These are phyloP conservation scores for Plasmodium reichenowi DNA, from an alignment of 169 alveolate genomes.

Conservation along the genomic window DNA sequence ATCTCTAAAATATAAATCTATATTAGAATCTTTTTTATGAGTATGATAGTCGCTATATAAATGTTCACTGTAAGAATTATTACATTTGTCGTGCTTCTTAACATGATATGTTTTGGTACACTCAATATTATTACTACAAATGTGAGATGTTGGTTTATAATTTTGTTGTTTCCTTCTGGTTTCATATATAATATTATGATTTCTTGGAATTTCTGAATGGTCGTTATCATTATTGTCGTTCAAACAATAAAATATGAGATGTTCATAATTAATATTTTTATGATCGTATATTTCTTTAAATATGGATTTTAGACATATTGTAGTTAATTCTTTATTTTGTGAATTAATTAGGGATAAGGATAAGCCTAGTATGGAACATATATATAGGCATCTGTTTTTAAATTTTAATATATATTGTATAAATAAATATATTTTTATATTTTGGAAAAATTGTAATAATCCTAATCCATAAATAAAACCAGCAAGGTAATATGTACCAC, in stretches of 20 bases:
- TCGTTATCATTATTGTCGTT: conserved; percentile 10
- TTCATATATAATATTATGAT: conserved; percentile 9
- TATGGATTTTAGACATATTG: conserved; percentile 16
- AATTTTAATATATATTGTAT: conserved; percentile 67
- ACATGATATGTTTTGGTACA: neutral
- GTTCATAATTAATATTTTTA: conserved; percentile 17
- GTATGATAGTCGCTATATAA: too few species aligned
- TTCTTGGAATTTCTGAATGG: conserved; percentile 2
- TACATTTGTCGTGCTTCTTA: too few species aligned
- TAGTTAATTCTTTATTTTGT: conserved; percentile 37
- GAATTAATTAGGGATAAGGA: conserved; percentile 50
- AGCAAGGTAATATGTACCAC: conserved; percentile 63
- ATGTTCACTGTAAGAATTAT: too few species aligned
- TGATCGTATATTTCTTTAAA: conserved; percentile 44
- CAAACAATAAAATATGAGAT: conserved; percentile 17
- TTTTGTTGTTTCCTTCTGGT: neutral
- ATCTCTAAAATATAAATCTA: too few species aligned
- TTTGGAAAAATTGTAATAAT: conserved; percentile 55
- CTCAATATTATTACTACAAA: neutral
- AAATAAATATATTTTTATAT: conserved; percentile 41
- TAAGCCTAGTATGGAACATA: conserved; percentile 64
- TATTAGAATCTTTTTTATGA: too few species aligned
- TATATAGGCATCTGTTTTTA: conserved; percentile 72
- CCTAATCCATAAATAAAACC: conserved; percentile 76
- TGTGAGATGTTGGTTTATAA: conserved; percentile 12